phyloP scores from a whole-genome alignment of 495 filamentous ascomycete genomes.

The Pseudotulostoma volvatum region DNA sequence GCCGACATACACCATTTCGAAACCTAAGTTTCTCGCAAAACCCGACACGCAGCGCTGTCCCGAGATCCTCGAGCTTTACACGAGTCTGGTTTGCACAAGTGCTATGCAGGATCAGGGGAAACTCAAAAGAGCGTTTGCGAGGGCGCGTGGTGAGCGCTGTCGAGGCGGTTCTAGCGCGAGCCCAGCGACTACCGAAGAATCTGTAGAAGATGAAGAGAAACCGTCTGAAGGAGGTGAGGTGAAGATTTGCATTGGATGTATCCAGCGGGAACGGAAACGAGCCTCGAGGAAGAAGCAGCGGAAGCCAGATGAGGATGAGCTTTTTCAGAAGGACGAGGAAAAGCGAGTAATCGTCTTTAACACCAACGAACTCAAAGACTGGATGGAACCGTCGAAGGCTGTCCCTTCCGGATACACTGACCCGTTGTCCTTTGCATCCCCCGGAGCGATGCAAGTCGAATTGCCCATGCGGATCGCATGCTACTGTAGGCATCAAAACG shows the following conservation, averaged over 20 bases:
- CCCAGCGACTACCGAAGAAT: constrained; percentile 17
- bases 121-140: constrained; percentile 44
- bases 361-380: constrained; percentile 76
- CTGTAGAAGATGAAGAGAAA: constrained; percentile 40
- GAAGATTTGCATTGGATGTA: constrained; percentile 69
- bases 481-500: constrained; percentile 85
- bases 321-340: constrained; percentile 61
- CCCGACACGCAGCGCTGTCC: constrained; percentile 38
- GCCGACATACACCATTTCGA: constrained; percentile 76
- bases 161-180: constrained; percentile 14
- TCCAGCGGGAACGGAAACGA: constrained; percentile 72
- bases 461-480: constrained; percentile 92
- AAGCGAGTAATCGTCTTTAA: constrained; percentile 87
- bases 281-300: constrained; percentile 79
- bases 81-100: constrained; percentile 74
- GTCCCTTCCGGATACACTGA: constrained; percentile 15
- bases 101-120: constrained; percentile 66
- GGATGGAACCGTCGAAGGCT: constrained; percentile 41
- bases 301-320: constrained; percentile 65
- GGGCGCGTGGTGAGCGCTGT: constrained; percentile 36
- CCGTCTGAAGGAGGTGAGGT: constrained; percentile 72
- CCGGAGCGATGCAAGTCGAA: constrained; percentile 54
- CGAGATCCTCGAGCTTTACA: constrained; percentile 67
- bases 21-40: constrained; percentile 69
- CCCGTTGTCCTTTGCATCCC: constrained; percentile 26